Conservation (phyloP, 768 basidiomycete species). For the Pholiota conissans region DNA sequence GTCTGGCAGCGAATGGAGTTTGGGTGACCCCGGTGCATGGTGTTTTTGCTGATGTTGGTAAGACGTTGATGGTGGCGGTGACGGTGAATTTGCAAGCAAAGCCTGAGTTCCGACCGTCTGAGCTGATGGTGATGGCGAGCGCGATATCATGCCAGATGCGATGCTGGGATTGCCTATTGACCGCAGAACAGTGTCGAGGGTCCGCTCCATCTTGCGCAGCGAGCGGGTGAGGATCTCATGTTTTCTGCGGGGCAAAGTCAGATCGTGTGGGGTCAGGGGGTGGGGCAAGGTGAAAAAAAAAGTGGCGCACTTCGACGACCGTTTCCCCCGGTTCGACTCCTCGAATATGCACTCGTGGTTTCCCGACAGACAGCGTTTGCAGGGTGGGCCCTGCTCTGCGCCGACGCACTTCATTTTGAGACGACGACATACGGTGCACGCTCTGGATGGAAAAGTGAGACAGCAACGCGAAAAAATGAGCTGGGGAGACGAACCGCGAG, state of each 20-base stretch:
- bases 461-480: constrained; percentile 13
- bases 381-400: constrained; percentile 87
- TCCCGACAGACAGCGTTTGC: constrained; percentile 79
- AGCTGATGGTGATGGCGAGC: constrained; percentile 70
- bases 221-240: constrained; percentile 81
- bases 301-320: constrained; percentile 78
- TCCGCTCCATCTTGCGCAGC: constrained; percentile 87
- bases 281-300: constrained; percentile 3
- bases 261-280: constrained; percentile 6
- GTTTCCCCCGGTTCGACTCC: constrained; percentile 94
- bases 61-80: constrained; percentile 40
- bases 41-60: constrained; percentile 17
- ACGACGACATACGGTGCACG: constrained; percentile 89
- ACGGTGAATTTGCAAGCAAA: constrained; percentile 50
- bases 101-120: constrained; percentile 59
- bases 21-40: constrained; percentile 64
- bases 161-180: constrained; percentile 86
- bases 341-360: constrained; percentile 95
- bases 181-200: constrained; percentile 87
- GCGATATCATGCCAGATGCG: constrained; percentile 77
- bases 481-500: constrained; percentile 57
- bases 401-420: constrained; percentile 94
- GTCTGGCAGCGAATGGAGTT: constrained; percentile 89
- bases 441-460: constrained; percentile 42
- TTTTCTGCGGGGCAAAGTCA: constrained; percentile 56